Base-by-base conservation (phyloP, 2,329 filamentous ascomycete species). In the Bipolaris bicolor region DNA sequence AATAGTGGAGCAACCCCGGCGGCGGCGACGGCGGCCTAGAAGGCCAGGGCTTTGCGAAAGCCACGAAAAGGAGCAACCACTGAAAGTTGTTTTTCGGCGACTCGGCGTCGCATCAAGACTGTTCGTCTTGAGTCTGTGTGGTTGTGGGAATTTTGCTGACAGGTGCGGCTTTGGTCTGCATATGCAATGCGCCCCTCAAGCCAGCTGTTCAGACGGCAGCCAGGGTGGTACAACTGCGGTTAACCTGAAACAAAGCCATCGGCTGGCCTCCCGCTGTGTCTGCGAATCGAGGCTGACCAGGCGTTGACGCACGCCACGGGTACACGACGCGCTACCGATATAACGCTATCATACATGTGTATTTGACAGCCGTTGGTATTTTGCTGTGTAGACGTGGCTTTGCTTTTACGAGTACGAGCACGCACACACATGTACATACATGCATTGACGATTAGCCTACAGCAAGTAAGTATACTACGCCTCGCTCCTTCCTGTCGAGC, bases 171-270 rank as follows among this genome's bases (percentile, higher is more conserved):
- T 41, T 45, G 11, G 18, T 13, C 44, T 56, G 53, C 48, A 41
- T 45, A 50, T 53, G 43, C 53, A 45, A 45, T 40, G 40, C 39
- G 26, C 46, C 33, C 26, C 33, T 37, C 40, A 41, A 24, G 57
- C 54, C 55, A 57, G 54, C 37, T 65, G 61, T 56, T 55, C 58
- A 39, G 5, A 49, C 15, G 50, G 22, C 37, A 16, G 40, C 5
- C 33, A 40, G 39, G 36, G 54, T 58, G 44, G 54, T 52, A 54
- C 58, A 31, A 60, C 55, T 50, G 55, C 51, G 51, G 51, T 52
- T 55, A 47, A 59, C 39, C 48, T 64, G 64, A 67, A 67, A 67
- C 64, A 61, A 31, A 52, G 61, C 52, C 61, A 49, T 51, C 40
- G 47, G 48, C 39, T 45, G 40, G 40, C 48, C 40, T 52, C 39